Percentiles rank a stretch among this genome's conserved stretches.
phyloP scores from a whole-genome alignment of 202 grass and related monocot species.

The Schoenoplectus tabernaemontani region DNA sequence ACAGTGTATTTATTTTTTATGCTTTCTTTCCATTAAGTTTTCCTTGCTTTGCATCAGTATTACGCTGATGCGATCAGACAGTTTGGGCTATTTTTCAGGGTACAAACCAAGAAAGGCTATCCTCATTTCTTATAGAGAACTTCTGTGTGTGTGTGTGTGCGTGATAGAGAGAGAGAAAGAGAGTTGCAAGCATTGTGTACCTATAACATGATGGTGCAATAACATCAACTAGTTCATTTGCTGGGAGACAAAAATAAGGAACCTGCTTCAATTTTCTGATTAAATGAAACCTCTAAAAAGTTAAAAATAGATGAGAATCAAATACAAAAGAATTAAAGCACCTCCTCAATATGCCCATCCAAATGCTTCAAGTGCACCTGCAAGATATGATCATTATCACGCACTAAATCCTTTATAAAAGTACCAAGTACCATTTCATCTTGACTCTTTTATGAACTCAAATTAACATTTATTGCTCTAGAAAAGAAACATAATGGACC shows the following conservation, averaged over 20 bases:
- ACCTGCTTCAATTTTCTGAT: constrained; percentile 42
- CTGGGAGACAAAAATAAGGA: constrained; percentile 85
- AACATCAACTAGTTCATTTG: constrained; percentile 86
- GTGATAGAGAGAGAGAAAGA: neutral
- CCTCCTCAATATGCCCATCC: constrained; percentile 92
- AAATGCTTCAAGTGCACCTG: constrained; percentile 97
- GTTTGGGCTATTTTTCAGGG: neutral
- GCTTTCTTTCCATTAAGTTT: neutral
- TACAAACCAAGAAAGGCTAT: neutral
- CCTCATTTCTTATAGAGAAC: neutral
- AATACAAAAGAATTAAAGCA: constrained; percentile 21
- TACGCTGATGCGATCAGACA: neutral
- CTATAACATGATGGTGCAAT: constrained; percentile 90
- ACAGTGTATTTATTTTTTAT: neutral
- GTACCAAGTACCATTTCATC: neutral
- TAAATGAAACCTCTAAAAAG: neutral
- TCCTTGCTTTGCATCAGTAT: neutral
- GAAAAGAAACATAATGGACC: neutral
- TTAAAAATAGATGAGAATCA: neutral
- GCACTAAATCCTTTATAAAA: neutral
- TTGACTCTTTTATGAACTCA: neutral
- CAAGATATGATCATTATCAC: constrained; percentile 24
- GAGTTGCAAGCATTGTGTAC: constrained; percentile 25
- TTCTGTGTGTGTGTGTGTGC: neutral
- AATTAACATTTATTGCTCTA: neutral